These are phyloP conservation scores for Erodium texanum DNA, from an alignment of 441 rosid species.

Conservation along the genomic window DNA sequence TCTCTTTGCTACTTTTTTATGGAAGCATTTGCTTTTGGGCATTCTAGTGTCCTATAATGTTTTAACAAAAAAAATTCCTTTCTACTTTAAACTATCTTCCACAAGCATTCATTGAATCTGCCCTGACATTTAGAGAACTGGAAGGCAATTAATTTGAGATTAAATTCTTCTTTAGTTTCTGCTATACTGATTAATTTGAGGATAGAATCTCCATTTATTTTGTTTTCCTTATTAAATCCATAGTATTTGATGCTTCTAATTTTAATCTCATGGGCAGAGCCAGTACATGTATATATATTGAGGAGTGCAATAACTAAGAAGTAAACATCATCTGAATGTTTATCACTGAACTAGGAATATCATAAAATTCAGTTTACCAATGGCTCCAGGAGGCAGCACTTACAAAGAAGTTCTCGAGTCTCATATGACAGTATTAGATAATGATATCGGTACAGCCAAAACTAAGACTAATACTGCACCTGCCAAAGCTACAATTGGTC, in stretches of 20 bases:
- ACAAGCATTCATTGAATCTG: no score
- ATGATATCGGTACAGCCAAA: constrained; percentile 23
- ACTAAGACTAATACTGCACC: constrained; percentile 19
- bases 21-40: no score
- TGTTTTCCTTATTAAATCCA: background rate
- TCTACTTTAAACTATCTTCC: no score
- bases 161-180: no score
- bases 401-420: constrained; percentile 38
- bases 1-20: no score
- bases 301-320: background rate
- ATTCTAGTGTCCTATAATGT: no score
- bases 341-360: background rate
- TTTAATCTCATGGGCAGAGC: background rate
- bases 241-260: background rate
- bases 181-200: no score
- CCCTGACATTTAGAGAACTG: no score
- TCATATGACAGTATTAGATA: constrained; percentile 22
- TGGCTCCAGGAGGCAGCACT: constrained; percentile 42
- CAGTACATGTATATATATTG: background rate
- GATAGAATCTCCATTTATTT: background rate
- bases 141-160: no score
- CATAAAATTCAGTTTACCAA: constrained; percentile 19
- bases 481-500: constrained; percentile 29
- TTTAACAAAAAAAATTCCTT: no score
- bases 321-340: background rate